These are phyloP conservation scores for Solanum bukasovii DNA, from an alignment of 257 asterid genomes.

Conservation along the genomic window DNA sequence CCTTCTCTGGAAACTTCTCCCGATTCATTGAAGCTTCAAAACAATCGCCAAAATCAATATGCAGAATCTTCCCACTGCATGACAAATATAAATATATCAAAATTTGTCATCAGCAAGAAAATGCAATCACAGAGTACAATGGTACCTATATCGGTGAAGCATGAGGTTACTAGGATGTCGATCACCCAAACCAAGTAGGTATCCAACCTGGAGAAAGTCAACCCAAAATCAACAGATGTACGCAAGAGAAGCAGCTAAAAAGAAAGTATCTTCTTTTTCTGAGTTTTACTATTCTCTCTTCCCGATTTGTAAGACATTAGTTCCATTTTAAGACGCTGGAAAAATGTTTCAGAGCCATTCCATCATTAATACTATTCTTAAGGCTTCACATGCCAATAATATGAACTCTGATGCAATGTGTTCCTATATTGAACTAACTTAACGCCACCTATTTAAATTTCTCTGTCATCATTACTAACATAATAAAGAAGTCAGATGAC, in stretches of 20 bases:
- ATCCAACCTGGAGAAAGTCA: slow-evolving; percentile 64
- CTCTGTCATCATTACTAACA: not conserved
- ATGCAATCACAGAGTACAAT: not conserved
- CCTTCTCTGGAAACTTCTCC: slow-evolving; percentile 99
- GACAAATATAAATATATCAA: not conserved
- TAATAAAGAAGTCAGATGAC: not conserved
- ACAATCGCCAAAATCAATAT: slow-evolving; percentile 98
- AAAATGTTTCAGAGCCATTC: not conserved
- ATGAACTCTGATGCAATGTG: not conserved
- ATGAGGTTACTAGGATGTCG: slow-evolving; percentile 99
- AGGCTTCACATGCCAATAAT: not conserved
- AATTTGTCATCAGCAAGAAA: not conserved
- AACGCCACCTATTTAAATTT: not conserved
- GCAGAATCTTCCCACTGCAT: slow-evolving; percentile 94
- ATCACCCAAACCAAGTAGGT: slow-evolving; percentile 96
- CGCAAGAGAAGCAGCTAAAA: not conserved
- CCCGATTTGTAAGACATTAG: not conserved
- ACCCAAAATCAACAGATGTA: not conserved
- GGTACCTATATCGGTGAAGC: slow-evolving; percentile 89
- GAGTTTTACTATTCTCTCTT: not conserved
- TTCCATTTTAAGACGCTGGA: not conserved
- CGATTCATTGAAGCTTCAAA: slow-evolving; percentile 99
- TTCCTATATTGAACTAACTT: not conserved
- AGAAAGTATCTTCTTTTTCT: not conserved
- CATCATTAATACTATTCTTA: not conserved